Percentiles rank a stretch among this genome's conserved stretches.
These are phyloP conservation scores for Phytophthora sp. DNA, from an alignment of 352 stramenopile genomes.

Conservation along the genomic window DNA sequence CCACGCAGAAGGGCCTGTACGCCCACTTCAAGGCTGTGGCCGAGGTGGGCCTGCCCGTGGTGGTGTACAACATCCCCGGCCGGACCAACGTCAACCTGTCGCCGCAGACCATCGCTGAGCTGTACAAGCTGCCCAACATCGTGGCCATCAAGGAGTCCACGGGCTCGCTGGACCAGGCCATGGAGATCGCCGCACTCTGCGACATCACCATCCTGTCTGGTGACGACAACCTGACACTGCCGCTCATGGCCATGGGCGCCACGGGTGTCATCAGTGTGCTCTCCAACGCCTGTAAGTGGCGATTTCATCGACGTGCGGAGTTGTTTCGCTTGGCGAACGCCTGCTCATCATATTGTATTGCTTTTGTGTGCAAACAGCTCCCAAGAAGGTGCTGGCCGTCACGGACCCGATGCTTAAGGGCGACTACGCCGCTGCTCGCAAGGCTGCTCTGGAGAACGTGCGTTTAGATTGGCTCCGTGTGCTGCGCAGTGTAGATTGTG, in stretches of 20 bases:
- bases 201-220: conserved; percentile 93
- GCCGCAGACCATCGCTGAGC: conserved; percentile 93
- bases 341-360: background rate
- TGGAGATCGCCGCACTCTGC: conserved; percentile 88
- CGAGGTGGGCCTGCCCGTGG: conserved; percentile 90
- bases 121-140: conserved; percentile 95
- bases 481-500: background rate
- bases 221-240: conserved; percentile 91
- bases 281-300: conserved; percentile 81
- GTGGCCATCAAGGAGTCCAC: conserved; percentile 98
- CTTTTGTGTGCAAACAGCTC: conserved; percentile 45
- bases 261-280: conserved; percentile 92
- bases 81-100: conserved; percentile 95
- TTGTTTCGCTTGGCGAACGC: background rate
- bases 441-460: conserved; percentile 89
- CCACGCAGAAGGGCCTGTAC: conserved; percentile 95
- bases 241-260: conserved; percentile 89
- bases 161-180: conserved; percentile 90
- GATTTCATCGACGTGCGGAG: too few species aligned
- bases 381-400: conserved; percentile 85
- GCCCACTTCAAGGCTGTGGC: conserved; percentile 94
- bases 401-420: conserved; percentile 79
- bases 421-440: conserved; percentile 80
- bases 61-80: conserved; percentile 98
- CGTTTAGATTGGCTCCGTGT: conserved; percentile 12